Evolutionary conservation across 2,329 filamentous ascomycete species (phyloP), one percentile per base, ranked within the genome.

Genomic region (Exophiala alcalophila): DNA sequence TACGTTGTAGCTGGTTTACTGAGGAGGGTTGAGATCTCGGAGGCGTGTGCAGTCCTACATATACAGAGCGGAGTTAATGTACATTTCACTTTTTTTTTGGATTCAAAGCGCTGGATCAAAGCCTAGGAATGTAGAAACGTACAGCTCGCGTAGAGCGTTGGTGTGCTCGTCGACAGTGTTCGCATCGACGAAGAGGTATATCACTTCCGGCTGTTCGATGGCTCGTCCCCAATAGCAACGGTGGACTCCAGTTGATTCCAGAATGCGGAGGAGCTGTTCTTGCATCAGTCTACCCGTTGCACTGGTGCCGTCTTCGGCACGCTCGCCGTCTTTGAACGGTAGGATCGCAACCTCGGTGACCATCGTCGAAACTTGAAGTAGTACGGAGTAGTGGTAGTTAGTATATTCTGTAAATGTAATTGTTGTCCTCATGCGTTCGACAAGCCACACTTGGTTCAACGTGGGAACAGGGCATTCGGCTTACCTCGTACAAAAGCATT

Each of bases 141-240:
- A 33, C 30, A 7, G 7, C 7, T 33, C 18, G 5, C 6, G 14
- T 7, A 18, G 14, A 18, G 20, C 15, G 30, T 33, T 18, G 6
- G 18, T 18, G 30, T 33, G 30, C n/a, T 33, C 8, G n/a, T 33
- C 12, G 12, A 33, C 14, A 33, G 30, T 33, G 18, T 33, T 18
- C 30, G 12, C 15, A n/a, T 33, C 30, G 15, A 33, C 30, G 12
- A 33, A 18, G 12, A 33, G 30, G 18, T 33, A 33, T 6, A 33
- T 15, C 6, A 33, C 12, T 16, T 33, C 30, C 30, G 30, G 7
- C 6, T 5, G 15, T 16, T 33, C 30, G 30, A 33, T 18, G 8
- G 30, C 30, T 18, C 30, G 30, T 11, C 30, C 30, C 30, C 30
- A 33, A 33, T 33, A 33, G n/a, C 30, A 33, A 12, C 30, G 14